Percentiles rank a stretch among this genome's conserved stretches.
Conservation (phyloP, 257 asterid genomes). For the Jasminum sambac region DNA sequence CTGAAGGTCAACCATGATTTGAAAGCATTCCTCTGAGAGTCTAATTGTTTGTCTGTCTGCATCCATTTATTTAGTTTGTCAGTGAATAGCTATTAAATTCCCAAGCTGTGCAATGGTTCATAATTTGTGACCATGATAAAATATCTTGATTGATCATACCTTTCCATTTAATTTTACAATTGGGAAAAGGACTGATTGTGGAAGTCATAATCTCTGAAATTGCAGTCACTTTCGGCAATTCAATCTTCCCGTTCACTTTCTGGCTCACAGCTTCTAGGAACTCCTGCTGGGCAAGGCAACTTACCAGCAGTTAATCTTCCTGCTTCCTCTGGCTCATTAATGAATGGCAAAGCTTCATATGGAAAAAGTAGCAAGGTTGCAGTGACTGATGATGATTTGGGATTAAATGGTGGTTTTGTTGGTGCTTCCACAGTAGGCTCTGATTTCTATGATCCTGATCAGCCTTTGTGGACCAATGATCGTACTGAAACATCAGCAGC, state of each 20-base stretch:
- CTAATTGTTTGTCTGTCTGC: neutral
- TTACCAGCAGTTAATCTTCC: conserved; percentile 42
- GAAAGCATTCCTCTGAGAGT: conserved; percentile 1
- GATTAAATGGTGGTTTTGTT: conserved; percentile 47
- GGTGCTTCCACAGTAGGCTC: conserved; percentile 64
- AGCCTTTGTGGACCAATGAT: conserved; percentile 84
- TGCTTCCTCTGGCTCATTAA: conserved; percentile 45
- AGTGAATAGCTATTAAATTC: neutral
- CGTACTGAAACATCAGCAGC: conserved; percentile 65
- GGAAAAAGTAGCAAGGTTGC: conserved; percentile 54
- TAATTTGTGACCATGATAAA: conserved; percentile 11
- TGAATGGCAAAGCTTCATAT: conserved; percentile 48
- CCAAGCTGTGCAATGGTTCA: neutral
- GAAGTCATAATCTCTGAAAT: conserved; percentile 30
- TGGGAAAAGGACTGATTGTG: conserved; percentile 21
- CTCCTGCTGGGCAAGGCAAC: conserved; percentile 57
- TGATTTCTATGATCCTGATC: conserved; percentile 97
- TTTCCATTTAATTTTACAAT: conserved; percentile 12
- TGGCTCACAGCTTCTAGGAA: conserved; percentile 61
- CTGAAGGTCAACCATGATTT: neutral
- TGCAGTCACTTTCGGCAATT: conserved; percentile 82
- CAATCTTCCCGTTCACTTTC: conserved; percentile 78
- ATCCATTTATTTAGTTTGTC: conserved; percentile 1
- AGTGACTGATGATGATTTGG: conserved; percentile 50
- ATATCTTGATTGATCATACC: conserved; percentile 13